These are phyloP conservation scores for Pichia insulana DNA, from an alignment of 805 yeast species.

Conservation along the genomic window DNA sequence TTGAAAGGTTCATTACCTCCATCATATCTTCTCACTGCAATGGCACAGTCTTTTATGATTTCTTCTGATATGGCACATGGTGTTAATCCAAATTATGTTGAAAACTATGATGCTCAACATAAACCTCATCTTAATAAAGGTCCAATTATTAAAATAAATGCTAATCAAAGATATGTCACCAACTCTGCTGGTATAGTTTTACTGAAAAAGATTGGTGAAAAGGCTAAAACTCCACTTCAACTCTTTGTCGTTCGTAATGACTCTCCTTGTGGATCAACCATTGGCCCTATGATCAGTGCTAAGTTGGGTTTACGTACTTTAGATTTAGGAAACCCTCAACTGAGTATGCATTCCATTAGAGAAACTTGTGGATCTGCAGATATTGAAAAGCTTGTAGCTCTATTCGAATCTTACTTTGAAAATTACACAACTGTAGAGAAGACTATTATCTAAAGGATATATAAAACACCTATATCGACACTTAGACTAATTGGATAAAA, in stretches of 20 bases:
- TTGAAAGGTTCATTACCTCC: slow-evolving; percentile 23
- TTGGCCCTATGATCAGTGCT: slow-evolving; percentile 88
- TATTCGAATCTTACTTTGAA: slow-evolving; percentile 58
- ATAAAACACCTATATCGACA: neutral
- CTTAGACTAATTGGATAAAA: no score
- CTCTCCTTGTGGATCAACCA: slow-evolving; percentile 92
- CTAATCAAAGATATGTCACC: slow-evolving; percentile 92
- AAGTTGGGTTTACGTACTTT: slow-evolving; percentile 80
- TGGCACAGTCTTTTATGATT: slow-evolving; percentile 74
- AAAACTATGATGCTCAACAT: slow-evolving; percentile 68
- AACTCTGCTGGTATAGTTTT: slow-evolving; percentile 84
- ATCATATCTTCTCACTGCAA: slow-evolving; percentile 42
- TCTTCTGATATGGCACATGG: slow-evolving; percentile 98
- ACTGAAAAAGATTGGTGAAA: slow-evolving; percentile 60
- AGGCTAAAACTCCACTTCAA: slow-evolving; percentile 73
- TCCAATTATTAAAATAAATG: slow-evolving; percentile 88
- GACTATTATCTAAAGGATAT: slow-evolving; percentile 15
- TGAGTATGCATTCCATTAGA: slow-evolving; percentile 89
- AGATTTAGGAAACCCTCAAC: slow-evolving; percentile 86
- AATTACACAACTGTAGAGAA: slow-evolving; percentile 31
- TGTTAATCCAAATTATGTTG: slow-evolving; percentile 83
- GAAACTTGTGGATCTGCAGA: slow-evolving; percentile 85
- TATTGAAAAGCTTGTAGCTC: slow-evolving; percentile 48
- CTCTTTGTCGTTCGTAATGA: slow-evolving; percentile 89
- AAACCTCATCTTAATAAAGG: slow-evolving; percentile 79